phyloP scores from a whole-genome alignment of 2,329 filamentous ascomycete species.

The Ascochyta lentis region DNA sequence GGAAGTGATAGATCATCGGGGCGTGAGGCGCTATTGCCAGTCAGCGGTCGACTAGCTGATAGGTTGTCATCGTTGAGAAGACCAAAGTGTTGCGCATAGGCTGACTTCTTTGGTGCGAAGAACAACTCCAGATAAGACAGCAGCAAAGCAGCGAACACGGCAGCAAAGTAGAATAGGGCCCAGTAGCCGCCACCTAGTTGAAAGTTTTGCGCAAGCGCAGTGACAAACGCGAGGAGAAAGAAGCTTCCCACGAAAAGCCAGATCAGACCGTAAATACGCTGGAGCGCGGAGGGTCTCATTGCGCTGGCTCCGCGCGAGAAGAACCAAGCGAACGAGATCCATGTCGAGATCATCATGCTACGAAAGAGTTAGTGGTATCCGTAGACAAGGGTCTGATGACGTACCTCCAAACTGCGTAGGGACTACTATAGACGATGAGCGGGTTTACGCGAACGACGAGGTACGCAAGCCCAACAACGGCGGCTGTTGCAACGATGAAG shows the following conservation, averaged over 20 bases:
- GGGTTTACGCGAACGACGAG: constrained; percentile 85
- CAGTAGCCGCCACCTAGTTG: constrained; percentile 80
- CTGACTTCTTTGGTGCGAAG: constrained; percentile 70
- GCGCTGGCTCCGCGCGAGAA: constrained; percentile 79
- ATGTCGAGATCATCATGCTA: constrained; percentile 81
- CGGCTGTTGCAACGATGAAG: constrained; percentile 69
- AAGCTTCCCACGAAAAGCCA: constrained; percentile 85
- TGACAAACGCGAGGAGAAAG: constrained; percentile 72
- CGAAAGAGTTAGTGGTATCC: constrained; percentile 1
- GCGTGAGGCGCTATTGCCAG: constrained; percentile 40
- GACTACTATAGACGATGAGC: constrained; percentile 86
- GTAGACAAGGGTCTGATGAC: constrained; percentile 1
- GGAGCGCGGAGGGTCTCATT: constrained; percentile 83
- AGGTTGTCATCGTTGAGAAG: constrained; percentile 30
- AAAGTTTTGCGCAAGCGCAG: constrained; percentile 77
- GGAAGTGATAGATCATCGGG: constrained; percentile 40
- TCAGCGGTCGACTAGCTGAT: constrained; percentile 44
- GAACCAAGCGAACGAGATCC: constrained; percentile 83
- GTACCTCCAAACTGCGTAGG: constrained; percentile 78
- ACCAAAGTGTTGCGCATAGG: constrained; percentile 67
- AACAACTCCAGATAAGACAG: constrained; percentile 84
- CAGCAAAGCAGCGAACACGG: constrained; percentile 74
- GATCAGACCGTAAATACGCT: constrained; percentile 78
- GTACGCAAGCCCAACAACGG: constrained; percentile 76
- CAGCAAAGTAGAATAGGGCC: constrained; percentile 78